Conservation (phyloP, 305 asterid species). For the Coffea humblotiana region DNA sequence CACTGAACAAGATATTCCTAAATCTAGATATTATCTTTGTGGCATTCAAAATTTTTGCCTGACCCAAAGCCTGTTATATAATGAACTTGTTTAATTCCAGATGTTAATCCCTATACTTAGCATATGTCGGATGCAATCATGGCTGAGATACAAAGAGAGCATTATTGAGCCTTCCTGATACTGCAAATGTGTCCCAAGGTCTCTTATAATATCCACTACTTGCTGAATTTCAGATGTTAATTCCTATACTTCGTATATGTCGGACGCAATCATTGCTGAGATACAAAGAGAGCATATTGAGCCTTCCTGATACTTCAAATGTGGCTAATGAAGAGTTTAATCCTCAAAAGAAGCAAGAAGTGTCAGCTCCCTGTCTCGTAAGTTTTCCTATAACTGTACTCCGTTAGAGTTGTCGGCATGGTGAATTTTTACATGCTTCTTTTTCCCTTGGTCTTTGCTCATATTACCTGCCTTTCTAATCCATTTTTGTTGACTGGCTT, state of each 20-base stretch:
- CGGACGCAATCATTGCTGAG: constrained; percentile 50
- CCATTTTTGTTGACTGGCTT: background rate
- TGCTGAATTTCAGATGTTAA: constrained; percentile 46
- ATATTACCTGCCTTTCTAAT: background rate
- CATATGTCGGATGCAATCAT: constrained; percentile 47
- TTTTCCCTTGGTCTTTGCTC: background rate
- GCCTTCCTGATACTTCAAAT: constrained; percentile 22
- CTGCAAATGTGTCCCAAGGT: constrained; percentile 4
- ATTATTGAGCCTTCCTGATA: constrained; percentile 28
- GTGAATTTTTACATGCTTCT: background rate
- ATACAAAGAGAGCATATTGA: constrained; percentile 43
- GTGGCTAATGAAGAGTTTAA: constrained; percentile 29
- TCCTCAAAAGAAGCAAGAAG: constrained; percentile 55
- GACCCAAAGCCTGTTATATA: background rate
- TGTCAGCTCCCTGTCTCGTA: constrained; percentile 36
- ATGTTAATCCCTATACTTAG: constrained; percentile 53
- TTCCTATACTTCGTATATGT: constrained; percentile 52
- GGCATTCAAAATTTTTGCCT: background rate
- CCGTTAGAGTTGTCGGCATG: background rate
- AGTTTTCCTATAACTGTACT: constrained; percentile 17
- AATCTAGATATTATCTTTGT: background rate
- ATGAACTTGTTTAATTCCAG: constrained; percentile 36
- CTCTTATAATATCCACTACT: no score
- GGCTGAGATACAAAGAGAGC: constrained; percentile 48
- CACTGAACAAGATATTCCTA: background rate